Base-by-base conservation (phyloP, 129 eudicot species). In the Deinandra increscens region DNA sequence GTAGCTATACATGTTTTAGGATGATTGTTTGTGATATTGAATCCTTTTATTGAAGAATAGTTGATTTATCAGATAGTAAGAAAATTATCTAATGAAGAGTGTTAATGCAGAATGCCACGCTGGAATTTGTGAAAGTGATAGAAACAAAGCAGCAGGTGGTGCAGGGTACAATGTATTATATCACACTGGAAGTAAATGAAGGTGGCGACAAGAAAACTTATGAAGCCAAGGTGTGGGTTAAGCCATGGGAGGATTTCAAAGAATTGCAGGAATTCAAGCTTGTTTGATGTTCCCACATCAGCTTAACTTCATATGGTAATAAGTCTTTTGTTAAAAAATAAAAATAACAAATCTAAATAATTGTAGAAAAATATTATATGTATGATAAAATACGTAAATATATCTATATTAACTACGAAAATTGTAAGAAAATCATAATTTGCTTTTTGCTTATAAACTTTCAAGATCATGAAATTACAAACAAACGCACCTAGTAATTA, bases 181-280 rank as follows among this genome's bases (percentile, higher is more conserved):
- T 89, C 34, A 89, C 90, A 9, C 68, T 90, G 7, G 97, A 86
- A 77, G 85, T 75, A 59, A 68, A 46, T 0, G 88, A 90, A 45
- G 91, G 88, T 5, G 90, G 86, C 13, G 80, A 75, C 48, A 89
- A 75, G 70, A 84, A 90, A 68, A 71, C 79, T 39, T 90, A 90
- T 64, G 94, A 86, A 68, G 95, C 95, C 33, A 80, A 87, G 59
- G 78, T 89, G 63, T 89, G 95, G 97, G 95, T 84, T 22, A 86
- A 90, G 65, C 88, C 94, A 68, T 90, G 97, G 94, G 67, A 80
- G 86, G 56, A 82, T 74, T 90, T 86, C 43, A 83, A 82, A 76
- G 84, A 90, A 63, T 60, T 90, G 58, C 88, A 84, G 68, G 97
- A 84, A 49, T 78, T 90, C 71, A 84, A 80, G 66, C 87, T 70